These are phyloP conservation scores for Sugiyamaella sp. DNA, from an alignment of 1,139 yeast species.

Conservation along the genomic window DNA sequence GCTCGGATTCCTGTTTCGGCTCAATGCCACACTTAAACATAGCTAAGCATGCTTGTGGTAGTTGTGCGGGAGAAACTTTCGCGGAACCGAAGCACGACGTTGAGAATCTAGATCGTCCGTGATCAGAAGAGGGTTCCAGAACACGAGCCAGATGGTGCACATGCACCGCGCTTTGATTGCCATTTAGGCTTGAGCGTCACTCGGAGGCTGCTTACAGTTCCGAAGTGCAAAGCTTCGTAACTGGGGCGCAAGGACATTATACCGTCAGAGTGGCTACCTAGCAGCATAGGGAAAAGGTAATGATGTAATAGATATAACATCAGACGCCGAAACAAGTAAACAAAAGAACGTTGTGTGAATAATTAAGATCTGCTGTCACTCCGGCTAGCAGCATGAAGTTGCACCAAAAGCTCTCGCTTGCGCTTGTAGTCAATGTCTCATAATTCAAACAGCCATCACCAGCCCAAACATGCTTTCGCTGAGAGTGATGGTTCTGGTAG, in stretches of 20 bases:
- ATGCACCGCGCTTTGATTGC: no score
- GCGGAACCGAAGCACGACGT: no score
- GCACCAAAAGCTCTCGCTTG: neutral
- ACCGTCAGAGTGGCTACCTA: neutral
- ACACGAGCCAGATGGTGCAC: no score
- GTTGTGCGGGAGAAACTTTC: no score
- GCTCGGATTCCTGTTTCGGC: no score
- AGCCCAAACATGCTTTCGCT: slow-evolving; percentile 1
- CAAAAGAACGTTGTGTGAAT: neutral
- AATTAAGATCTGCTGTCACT: neutral
- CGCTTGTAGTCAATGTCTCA: neutral
- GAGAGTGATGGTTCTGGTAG: neutral
- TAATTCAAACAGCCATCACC: neutral
- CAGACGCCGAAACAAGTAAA: neutral
- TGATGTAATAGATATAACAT: neutral
- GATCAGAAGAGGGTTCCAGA: no score
- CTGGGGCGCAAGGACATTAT: neutral
- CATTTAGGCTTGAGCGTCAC: neutral
- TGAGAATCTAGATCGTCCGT: no score
- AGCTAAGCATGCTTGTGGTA: no score
- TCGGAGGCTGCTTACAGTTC: neutral
- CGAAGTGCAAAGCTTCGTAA: neutral
- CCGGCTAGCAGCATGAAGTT: neutral
- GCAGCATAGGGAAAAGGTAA: neutral
- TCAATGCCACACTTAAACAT: no score